Conservation (phyloP, 148 eudicot species). For the Rhododendron ferrugineum region DNA sequence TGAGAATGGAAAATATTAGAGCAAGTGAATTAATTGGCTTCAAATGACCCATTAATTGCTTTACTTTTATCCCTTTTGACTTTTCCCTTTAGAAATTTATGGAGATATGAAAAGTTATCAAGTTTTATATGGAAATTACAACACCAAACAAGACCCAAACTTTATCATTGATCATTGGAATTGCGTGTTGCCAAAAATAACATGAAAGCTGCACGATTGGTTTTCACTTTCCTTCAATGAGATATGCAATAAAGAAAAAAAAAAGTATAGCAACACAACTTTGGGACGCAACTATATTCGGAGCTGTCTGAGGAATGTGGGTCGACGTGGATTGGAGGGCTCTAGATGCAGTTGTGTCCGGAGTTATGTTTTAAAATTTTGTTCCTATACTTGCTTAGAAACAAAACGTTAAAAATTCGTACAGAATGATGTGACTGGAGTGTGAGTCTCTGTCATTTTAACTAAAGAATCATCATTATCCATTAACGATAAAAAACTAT, state of each 20-base stretch:
- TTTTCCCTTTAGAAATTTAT: not conserved
- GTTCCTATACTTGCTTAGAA: not conserved
- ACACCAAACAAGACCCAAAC: not conserved
- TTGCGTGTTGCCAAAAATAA: not conserved
- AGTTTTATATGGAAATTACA: not conserved
- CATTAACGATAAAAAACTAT: too few relatives aligned
- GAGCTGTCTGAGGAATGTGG: not conserved
- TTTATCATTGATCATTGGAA: not conserved
- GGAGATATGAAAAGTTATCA: not conserved
- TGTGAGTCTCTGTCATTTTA: too few relatives aligned
- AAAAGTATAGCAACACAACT: not conserved
- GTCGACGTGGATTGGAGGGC: not conserved
- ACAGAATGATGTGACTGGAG: too few relatives aligned
- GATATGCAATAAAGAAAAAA: not conserved
- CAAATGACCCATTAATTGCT: not conserved
- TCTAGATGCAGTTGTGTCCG: not conserved
- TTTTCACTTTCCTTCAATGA: not conserved
- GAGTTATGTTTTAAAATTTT: not conserved
- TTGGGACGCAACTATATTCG: not conserved
- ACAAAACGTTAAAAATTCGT: too few relatives aligned
- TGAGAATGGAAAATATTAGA: not conserved
- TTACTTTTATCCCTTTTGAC: not conserved
- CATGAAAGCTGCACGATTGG: not conserved
- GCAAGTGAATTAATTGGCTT: conserved; percentile 8
- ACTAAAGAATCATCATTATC: too few relatives aligned